phyloP scores from a whole-genome alignment of 768 basidiomycete genomes.

The Leccinum barrowsii region DNA sequence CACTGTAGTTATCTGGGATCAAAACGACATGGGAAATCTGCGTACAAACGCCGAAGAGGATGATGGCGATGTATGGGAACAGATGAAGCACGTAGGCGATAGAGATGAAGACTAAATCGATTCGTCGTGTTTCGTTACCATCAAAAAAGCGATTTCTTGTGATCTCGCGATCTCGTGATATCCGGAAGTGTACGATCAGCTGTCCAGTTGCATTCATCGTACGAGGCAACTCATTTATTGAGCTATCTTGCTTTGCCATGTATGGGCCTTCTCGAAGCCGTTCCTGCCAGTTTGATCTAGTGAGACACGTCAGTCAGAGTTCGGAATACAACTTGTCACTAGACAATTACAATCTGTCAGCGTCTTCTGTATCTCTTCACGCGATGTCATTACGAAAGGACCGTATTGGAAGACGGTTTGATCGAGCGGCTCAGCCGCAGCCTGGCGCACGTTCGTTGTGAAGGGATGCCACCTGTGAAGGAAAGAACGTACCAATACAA shows the following conservation, averaged over 20 bases:
- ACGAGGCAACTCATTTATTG: conserved; percentile 7
- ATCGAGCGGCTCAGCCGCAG: conserved; percentile 85
- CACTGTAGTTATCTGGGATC: conserved; percentile 64
- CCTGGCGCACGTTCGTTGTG: conserved; percentile 34
- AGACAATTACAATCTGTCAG: conserved; percentile 66
- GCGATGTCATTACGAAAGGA: conserved; percentile 82
- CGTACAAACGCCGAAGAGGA: conserved; percentile 27
- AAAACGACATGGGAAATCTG: conserved; percentile 21
- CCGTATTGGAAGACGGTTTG: conserved; percentile 87
- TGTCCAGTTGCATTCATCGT: not conserved
- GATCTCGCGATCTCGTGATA: not conserved
- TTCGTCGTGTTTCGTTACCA: not conserved
- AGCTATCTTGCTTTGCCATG: conserved; percentile 84
- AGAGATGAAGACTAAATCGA: conserved; percentile 29
- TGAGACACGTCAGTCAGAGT: conserved; percentile 8
- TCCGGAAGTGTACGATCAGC: not conserved
- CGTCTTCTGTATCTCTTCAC: conserved; percentile 78
- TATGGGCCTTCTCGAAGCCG: conserved; percentile 88
- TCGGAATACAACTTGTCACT: not conserved
- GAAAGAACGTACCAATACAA: conserved; percentile 57
- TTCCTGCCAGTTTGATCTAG: conserved; percentile 71
- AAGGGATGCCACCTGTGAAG: not conserved
- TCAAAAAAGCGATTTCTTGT: not conserved
- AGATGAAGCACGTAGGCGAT: conserved; percentile 52
- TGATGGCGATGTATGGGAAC: conserved; percentile 67